Conservation (phyloP, 2,329 filamentous ascomycete species). For the Colletotrichum tamarilloi region DNA sequence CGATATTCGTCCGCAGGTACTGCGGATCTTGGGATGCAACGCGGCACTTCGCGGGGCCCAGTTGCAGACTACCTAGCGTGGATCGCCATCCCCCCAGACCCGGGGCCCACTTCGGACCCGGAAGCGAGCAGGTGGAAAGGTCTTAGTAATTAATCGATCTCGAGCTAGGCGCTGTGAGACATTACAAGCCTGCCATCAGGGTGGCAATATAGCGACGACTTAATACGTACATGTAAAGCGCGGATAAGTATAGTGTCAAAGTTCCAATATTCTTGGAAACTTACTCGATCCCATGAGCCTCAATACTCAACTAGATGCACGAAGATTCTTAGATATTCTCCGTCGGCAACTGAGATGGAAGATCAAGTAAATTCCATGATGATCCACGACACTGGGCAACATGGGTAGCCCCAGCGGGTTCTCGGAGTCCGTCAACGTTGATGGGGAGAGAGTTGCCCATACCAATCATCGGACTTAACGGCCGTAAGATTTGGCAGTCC, state of each 20-base stretch:
- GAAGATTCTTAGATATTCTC: not conserved
- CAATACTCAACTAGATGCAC: not conserved
- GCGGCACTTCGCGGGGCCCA: not conserved
- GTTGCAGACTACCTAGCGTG: not conserved
- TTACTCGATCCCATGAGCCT: not conserved
- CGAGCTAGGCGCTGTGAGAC: not conserved
- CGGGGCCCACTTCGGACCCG: not conserved
- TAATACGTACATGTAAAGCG: not conserved
- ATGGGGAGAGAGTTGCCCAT: not conserved
- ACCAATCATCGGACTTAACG: not conserved
- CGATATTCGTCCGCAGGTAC: not conserved
- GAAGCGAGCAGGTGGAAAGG: not conserved
- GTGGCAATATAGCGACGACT: not conserved
- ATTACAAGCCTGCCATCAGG: not conserved
- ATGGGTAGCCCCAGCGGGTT: not conserved
- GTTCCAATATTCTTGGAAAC: too few species aligned
- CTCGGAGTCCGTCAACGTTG: not conserved
- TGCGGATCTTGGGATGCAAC: not conserved
- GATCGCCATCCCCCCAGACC: not conserved
- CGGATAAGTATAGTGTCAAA: too few species aligned
- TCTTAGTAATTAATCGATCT: not conserved
- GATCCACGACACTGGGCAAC: not conserved
- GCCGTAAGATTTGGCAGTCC: not conserved
- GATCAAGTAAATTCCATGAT: not conserved
- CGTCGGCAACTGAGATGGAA: not conserved